phyloP scores from a whole-genome alignment of 306 rosid species.

The Rosa lucieae region DNA sequence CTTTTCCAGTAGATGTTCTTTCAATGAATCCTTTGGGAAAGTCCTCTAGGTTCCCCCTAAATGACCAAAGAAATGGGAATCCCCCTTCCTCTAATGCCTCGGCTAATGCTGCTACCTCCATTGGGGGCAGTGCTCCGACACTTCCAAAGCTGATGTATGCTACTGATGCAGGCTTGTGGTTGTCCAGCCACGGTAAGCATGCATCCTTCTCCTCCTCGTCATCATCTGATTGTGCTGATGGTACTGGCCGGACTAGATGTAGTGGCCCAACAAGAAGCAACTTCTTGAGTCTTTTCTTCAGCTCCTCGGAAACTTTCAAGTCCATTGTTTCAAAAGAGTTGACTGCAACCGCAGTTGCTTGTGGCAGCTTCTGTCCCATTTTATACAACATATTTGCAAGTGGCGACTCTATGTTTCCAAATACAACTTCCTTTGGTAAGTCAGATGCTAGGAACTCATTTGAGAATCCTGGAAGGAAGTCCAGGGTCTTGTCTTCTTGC shows the following conservation, averaged over 20 bases:
- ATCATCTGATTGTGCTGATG: not conserved
- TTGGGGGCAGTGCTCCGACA: not conserved
- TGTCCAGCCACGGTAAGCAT: not conserved
- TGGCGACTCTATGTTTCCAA: no score
- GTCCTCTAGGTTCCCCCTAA: not conserved
- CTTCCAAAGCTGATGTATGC: constrained; percentile 10
- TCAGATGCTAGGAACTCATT: not conserved
- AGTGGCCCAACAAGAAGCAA: not conserved
- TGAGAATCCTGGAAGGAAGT: not conserved
- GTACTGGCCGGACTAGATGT: not conserved
- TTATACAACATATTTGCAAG: no score
- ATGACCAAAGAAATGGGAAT: not conserved
- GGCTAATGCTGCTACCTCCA: not conserved
- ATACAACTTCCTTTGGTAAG: not conserved
- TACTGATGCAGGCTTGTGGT: not conserved
- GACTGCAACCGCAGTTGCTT: not conserved
- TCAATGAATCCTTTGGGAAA: not conserved
- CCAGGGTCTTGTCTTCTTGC: not conserved
- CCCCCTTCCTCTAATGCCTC: constrained; percentile 1
- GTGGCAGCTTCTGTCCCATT: no score
- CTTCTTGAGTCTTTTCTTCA: not conserved
- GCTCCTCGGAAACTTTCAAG: not conserved
- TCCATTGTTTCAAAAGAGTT: not conserved
- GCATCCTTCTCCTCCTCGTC: not conserved
- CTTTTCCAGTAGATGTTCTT: not conserved